phyloP scores from a whole-genome alignment of 2,329 filamentous ascomycete genomes.

The Aspergillus carbonarius region DNA sequence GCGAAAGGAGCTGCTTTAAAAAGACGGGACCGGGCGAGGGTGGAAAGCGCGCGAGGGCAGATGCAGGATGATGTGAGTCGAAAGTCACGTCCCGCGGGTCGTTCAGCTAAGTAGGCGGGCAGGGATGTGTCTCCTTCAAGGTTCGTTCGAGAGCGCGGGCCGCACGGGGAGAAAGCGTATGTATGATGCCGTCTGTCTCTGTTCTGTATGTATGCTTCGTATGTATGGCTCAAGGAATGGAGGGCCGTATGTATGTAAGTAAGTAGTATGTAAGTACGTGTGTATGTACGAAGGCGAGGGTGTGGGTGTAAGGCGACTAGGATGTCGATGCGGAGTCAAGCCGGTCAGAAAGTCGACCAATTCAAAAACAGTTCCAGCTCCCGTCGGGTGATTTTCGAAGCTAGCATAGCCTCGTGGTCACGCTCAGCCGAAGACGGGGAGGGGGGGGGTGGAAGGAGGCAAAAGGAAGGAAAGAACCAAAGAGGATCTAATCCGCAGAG shows the following conservation, averaged over 20 bases:
- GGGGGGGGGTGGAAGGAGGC: conserved; percentile 5
- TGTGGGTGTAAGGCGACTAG: conserved; percentile 20
- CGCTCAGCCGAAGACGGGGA: conserved; percentile 16
- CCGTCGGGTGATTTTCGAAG: conserved; percentile 34
- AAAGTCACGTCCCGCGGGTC: conserved; percentile 23
- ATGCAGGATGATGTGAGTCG: conserved; percentile 33
- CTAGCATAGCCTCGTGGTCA: conserved; percentile 35
- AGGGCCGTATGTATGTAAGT: conserved; percentile 15
- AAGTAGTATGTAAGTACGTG: conserved; percentile 14
- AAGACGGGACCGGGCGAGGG: background rate
- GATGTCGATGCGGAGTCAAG: conserved; percentile 28
- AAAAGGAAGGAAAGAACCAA: conserved; percentile 14
- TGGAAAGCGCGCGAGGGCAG: conserved; percentile 21
- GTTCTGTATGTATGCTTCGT: conserved; percentile 7
- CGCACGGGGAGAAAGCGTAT: conserved; percentile 2
- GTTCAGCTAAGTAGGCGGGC: conserved; percentile 18
- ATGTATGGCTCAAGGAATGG: conserved; percentile 9
- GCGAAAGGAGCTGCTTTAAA: conserved; percentile 22
- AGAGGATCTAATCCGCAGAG: conserved; percentile 17
- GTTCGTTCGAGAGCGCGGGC: conserved; percentile 1
- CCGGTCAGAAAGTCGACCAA: conserved; percentile 23
- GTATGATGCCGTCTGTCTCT: conserved; percentile 10
- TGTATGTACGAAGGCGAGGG: conserved; percentile 11
- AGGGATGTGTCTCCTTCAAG: conserved; percentile 11
- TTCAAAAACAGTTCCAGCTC: conserved; percentile 27